phyloP scores from a whole-genome alignment of 352 stramenopile genomes.

The Blastocystis hominis region DNA sequence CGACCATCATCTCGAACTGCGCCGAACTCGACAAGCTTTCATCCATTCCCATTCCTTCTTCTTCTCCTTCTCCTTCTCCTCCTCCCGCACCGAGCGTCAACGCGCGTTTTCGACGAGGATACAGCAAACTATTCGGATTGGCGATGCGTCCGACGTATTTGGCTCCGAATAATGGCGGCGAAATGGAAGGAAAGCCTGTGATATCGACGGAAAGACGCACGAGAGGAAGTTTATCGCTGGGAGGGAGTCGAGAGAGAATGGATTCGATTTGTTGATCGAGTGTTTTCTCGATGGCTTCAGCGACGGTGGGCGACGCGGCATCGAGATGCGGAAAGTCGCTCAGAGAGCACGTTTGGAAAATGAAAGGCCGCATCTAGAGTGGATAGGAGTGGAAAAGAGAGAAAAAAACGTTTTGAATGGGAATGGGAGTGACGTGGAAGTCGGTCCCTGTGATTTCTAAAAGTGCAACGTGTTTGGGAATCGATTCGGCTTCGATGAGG shows the following conservation, averaged over 20 bases:
- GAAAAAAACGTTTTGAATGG: conserved; percentile 65
- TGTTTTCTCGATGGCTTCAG: conserved; percentile 63
- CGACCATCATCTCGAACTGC: conserved; percentile 11
- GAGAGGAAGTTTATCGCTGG: neutral
- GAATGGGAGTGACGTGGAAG: conserved; percentile 76
- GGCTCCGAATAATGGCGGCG: neutral
- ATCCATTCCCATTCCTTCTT: neutral
- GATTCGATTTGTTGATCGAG: neutral
- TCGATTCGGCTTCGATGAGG: conserved; percentile 75
- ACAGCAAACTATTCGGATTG: conserved; percentile 8
- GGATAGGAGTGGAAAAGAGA: neutral
- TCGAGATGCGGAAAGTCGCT: conserved; percentile 66
- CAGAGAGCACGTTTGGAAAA: conserved; percentile 77
- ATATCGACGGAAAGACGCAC: conserved; percentile 33
- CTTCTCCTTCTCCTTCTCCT: neutral
- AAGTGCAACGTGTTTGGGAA: conserved; percentile 74
- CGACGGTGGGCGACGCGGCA: conserved; percentile 73
- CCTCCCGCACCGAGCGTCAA: neutral
- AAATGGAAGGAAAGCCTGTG: conserved; percentile 27
- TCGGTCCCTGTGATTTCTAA: conserved; percentile 71
- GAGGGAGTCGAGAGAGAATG: neutral
- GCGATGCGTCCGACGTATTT: conserved; percentile 53
- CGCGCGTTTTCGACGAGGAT: neutral
- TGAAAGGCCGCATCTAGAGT: conserved; percentile 78
- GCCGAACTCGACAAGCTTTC: neutral